These are phyloP conservation scores for Chenopodium quinoa DNA, from an alignment of 148 eudicot species.

Conservation along the genomic window DNA sequence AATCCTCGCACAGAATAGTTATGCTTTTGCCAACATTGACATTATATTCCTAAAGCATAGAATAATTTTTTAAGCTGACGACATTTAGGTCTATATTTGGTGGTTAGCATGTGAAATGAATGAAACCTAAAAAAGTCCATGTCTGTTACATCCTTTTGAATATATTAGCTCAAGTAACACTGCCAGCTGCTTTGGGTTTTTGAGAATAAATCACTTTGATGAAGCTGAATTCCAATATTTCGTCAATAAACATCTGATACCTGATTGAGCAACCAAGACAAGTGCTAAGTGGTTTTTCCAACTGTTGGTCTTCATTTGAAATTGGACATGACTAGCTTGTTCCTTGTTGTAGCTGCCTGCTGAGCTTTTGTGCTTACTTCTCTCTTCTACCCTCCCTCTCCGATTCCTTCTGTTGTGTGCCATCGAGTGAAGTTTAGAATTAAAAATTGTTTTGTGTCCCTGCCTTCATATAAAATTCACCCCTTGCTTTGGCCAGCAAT, in stretches of 20 bases:
- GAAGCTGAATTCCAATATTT: too few species aligned
- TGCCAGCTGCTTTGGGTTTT: too few species aligned
- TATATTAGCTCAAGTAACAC: background rate
- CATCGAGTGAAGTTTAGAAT: too few species aligned
- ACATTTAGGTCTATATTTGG: too few species aligned
- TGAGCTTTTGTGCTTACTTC: background rate
- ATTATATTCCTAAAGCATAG: background rate
- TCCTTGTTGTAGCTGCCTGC: background rate
- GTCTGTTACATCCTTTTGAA: background rate
- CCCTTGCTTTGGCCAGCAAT: too few species aligned
- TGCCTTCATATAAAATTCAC: too few species aligned
- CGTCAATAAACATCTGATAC: too few species aligned
- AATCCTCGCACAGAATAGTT: background rate
- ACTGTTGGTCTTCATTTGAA: background rate
- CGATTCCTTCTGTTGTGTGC: background rate
- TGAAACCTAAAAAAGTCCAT: background rate
- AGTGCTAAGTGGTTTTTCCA: background rate
- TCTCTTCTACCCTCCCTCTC: background rate
- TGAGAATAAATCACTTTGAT: too few species aligned
- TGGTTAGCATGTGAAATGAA: background rate
- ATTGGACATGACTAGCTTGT: background rate
- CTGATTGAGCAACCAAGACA: background rate
- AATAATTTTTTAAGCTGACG: background rate
- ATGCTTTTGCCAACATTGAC: background rate
- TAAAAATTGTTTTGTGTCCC: too few species aligned